Conservation (phyloP, 1,139 yeast species). For the Geotrichum fermentans region DNA sequence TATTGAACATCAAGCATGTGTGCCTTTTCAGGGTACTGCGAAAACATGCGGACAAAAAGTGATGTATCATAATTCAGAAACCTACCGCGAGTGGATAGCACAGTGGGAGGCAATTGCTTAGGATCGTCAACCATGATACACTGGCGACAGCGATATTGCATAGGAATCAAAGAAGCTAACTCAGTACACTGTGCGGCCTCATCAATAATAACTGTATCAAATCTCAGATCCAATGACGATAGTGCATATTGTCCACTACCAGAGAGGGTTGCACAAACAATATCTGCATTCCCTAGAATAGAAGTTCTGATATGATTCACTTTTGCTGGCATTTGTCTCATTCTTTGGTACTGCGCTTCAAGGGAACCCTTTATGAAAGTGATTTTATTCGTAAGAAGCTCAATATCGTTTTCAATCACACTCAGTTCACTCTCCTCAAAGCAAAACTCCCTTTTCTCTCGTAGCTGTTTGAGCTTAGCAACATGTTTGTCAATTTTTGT, state of each 20-base stretch:
- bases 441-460: too few species aligned
- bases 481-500: too few species aligned
- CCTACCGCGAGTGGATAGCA: conserved; percentile 85
- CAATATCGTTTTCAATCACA: too few species aligned
- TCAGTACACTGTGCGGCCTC: conserved; percentile 99
- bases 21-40: conserved; percentile 55
- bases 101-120: conserved; percentile 96
- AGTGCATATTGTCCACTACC: conserved; percentile 92
- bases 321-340: too few species aligned
- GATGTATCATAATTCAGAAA: conserved; percentile 79
- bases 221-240: conserved; percentile 65
- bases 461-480: too few species aligned
- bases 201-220: conserved; percentile 90
- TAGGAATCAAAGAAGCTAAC: conserved; percentile 83
- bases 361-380: too few species aligned
- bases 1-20: conserved; percentile 88
- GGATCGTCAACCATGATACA: conserved; percentile 99
- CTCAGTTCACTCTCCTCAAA: too few species aligned
- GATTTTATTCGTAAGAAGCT: too few species aligned
- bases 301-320: too few species aligned
- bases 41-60: conserved; percentile 89
- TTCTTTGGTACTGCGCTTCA: too few species aligned
- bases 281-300: too few species aligned
- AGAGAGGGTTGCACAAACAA: conserved; percentile 87
- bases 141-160: conserved; percentile 82